Percentiles rank a stretch among this genome's conserved stretches.
These are phyloP conservation scores for Geotrichum reessii DNA, from an alignment of 1,139 yeast genomes.

Conservation along the genomic window DNA sequence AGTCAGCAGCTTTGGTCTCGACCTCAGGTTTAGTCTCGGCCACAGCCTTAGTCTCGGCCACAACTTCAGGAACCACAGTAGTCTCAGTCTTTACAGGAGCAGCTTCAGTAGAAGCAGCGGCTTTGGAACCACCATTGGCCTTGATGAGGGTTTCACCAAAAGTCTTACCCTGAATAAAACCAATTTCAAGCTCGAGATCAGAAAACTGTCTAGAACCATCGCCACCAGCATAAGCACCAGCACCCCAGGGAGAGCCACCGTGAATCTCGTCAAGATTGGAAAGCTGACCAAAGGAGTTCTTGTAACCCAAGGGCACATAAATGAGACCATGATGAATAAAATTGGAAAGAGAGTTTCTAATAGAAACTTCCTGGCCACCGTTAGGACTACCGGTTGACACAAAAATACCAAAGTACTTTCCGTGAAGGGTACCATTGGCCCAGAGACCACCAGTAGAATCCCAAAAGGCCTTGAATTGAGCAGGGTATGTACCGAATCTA, in stretches of 20 bases:
- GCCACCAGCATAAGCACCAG: conserved; percentile 72
- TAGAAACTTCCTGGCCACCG: conserved; percentile 78
- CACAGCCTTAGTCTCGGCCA: conserved; percentile 7
- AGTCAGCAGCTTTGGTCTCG: conserved; percentile 12
- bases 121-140: background rate
- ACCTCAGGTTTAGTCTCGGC: conserved; percentile 6
- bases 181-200: conserved; percentile 54
- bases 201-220: conserved; percentile 74
- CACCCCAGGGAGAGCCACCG: conserved; percentile 88
- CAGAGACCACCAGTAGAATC: conserved; percentile 78
- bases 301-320: conserved; percentile 75
- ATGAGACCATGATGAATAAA: conserved; percentile 64
- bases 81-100: conserved; percentile 13
- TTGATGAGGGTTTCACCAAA: conserved; percentile 43
- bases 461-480: conserved; percentile 78
- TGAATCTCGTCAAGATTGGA: conserved; percentile 63
- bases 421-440: conserved; percentile 69
- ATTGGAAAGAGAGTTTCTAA: conserved; percentile 57
- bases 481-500: conserved; percentile 75
- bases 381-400: conserved; percentile 78
- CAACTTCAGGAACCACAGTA: conserved; percentile 13
- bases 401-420: conserved; percentile 72
- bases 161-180: conserved; percentile 54
- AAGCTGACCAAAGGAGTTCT: conserved; percentile 52
- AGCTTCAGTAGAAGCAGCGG: conserved; percentile 11